These are phyloP conservation scores for Pulicaria dysenterica DNA, from an alignment of 129 eudicot genomes.

Conservation along the genomic window DNA sequence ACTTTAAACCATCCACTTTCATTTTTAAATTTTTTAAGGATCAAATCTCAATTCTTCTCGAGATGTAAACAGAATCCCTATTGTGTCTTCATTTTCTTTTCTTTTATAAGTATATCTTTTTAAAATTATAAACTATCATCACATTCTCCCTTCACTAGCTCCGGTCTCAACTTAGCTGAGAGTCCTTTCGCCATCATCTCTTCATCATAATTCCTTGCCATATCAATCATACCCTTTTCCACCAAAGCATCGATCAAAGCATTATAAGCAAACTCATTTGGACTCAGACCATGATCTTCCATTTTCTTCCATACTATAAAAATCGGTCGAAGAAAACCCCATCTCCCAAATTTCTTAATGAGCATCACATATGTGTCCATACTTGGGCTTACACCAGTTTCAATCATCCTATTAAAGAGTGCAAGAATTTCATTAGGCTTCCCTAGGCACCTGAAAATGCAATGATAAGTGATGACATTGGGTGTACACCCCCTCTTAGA, in stretches of 20 bases:
- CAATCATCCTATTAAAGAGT: constrained; percentile 82
- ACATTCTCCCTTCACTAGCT: constrained; percentile 41
- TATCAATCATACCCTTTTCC: constrained; percentile 85
- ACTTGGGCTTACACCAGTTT: constrained; percentile 63
- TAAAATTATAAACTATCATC: constrained; percentile 33
- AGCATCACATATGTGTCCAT: constrained; percentile 92
- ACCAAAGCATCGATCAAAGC: constrained; percentile 91
- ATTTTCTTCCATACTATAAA: constrained; percentile 78
- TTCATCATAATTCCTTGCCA: constrained; percentile 85
- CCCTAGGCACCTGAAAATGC: constrained; percentile 68
- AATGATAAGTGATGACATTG: constrained; percentile 70
- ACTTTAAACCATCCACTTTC: too few relatives aligned
- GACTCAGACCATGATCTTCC: constrained; percentile 79
- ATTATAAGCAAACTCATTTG: constrained; percentile 78
- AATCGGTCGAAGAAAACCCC: constrained; percentile 95
- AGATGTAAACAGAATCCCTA: not conserved
- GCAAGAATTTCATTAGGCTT: constrained; percentile 80
- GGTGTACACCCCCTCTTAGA: constrained; percentile 67
- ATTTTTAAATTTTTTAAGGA: too few relatives aligned
- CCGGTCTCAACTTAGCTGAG: constrained; percentile 82
- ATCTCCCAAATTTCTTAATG: constrained; percentile 89
- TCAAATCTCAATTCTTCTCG: too few relatives aligned
- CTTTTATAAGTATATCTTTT: not conserved
- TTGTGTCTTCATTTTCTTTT: not conserved
- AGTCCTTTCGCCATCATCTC: constrained; percentile 91